Evolutionary conservation across 2,329 filamentous ascomycete genomes (phyloP), one percentile per base, ranked within the genome.

Genomic region (Penicillium sp.): DNA sequence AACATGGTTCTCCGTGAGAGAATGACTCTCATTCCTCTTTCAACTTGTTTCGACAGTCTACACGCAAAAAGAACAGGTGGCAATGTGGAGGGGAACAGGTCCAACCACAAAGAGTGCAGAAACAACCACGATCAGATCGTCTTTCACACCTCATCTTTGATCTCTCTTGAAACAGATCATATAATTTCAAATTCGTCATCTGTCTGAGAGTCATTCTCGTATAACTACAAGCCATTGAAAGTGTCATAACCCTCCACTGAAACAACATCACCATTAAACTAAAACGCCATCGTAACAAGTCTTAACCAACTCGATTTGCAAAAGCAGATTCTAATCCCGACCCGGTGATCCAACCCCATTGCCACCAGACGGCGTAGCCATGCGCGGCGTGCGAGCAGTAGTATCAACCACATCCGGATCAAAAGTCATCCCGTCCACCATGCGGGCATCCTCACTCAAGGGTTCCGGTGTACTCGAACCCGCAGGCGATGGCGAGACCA

Each of bases 391-490:
- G 21, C 81, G 76, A 47, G 81, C 81, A 1, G 86, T 87, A 2
- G 85, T 88, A 70, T 89, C 87, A 22, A 88, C 79, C 57, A 87
- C 79, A 56, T 85, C 81, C 39, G 78, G 70, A 34, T 83, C 79
- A 63, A 87, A 87, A 3, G 85, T 83, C 39, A 89, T 80, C 1
- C 86, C 87, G 66, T 90, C 86, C 52, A 88, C 76, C 79, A 87
- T 85, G 48, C 83, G 81, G 16, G 85, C 85, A 64, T 88, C 85
- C 27, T 71, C 67, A 3, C 59, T 59, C 50, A 63, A 59, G 72
- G 24, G 79, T 71, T 73, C 73, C 0, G 53, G 80, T 63, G 69
- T 74, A 48, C 59, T 65, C 34, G 73, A 75, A 16, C 72, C 72
- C 6, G 70, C 65, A 7, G 67, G 64, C 14, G 66, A 70, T 18